Evolutionary conservation across 2,329 filamentous ascomycete genomes (phyloP), one percentile per base, ranked within the genome.

Genomic region (Fusarium anguioides): DNA sequence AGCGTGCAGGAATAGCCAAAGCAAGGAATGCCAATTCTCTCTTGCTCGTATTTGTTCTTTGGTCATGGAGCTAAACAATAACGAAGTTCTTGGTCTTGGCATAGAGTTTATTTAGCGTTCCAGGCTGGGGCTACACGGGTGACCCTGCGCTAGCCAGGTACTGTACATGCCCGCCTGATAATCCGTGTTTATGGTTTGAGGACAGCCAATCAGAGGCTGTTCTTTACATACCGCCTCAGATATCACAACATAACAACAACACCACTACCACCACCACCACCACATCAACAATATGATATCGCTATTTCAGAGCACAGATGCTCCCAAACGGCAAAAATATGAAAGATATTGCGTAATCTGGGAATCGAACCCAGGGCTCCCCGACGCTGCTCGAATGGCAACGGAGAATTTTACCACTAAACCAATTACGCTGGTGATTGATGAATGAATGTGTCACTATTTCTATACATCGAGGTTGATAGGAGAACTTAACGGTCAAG

Each of bases 401-500:
- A 64, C 49, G 37, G 46, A 53, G 49, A 67, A 66, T 54, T 67
- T 64, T 68, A 64, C 53, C 46, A 67, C 64, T 53, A 60, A 68
- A 55, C 46, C 46, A 68, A 65, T 65, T 56, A 67, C 55, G 50
- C 50, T 44, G 9, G 10, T 35, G 17, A 21, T 23, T 27, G 15
- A 8, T 33, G 31, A 14, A 5, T 17, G 29, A 20, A 20, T 21
- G 15, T 18, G 27, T 7, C 42, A 21, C 44, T n/a, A 40, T 33
- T 39, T 39, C 21, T 23, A 17, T 35, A 59, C 33, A 44, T 58
- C 37, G 3, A 40, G 6, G 6, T 0, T 8, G 4, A 3, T 8
- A 18, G 7, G 20, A 3, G 40, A 10, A 36, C 17, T 27, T 15
- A 6, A 5, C 6, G 5, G 12, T 60, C 15, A 17, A 49, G 1